Conservation (phyloP, 1,284 basidiomycete species). For the Malassezia caprae region DNA sequence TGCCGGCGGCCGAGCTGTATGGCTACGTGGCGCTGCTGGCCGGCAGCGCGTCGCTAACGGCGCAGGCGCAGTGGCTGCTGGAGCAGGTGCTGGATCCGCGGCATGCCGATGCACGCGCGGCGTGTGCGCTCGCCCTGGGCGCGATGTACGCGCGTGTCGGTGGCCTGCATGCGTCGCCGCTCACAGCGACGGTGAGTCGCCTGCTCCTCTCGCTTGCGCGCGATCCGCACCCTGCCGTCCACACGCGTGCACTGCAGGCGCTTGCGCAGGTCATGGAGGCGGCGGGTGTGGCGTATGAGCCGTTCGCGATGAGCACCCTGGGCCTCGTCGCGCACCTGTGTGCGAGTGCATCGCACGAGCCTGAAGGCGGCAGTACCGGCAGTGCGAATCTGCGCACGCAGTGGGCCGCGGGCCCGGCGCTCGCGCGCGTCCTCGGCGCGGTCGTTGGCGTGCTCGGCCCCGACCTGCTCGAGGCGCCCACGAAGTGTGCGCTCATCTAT, state of each 20-base stretch:
- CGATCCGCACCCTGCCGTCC: constrained; percentile 92
- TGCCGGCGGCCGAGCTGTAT: constrained; percentile 76
- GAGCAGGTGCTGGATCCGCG: constrained; percentile 94
- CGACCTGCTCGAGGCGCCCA: constrained; percentile 74
- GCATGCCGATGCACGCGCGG: constrained; percentile 81
- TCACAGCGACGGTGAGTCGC: constrained; percentile 91
- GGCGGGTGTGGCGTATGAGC: constrained; percentile 80
- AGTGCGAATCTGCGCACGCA: constrained; percentile 77
- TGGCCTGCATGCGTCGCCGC: constrained; percentile 79
- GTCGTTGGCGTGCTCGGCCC: constrained; percentile 88
- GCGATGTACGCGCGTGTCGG: constrained; percentile 86
- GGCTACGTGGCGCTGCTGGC: constrained; percentile 76
- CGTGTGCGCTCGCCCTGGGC: constrained; percentile 88
- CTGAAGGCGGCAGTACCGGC: constrained; percentile 72
- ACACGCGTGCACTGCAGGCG: constrained; percentile 81
- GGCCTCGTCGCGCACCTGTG: constrained; percentile 86
- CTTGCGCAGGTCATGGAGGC: constrained; percentile 79
- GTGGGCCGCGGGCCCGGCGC: constrained; percentile 77
- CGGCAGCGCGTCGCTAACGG: constrained; percentile 72
- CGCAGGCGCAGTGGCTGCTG: constrained; percentile 80
- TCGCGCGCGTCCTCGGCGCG: constrained; percentile 83
- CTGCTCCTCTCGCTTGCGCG: constrained; percentile 88
- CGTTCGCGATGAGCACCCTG: constrained; percentile 76
- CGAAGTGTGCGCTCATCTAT: constrained; percentile 70
- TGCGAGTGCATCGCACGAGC: constrained; percentile 80